These are phyloP conservation scores for Gomphus bonarii DNA, from an alignment of 1,284 basidiomycete species.

Conservation along the genomic window DNA sequence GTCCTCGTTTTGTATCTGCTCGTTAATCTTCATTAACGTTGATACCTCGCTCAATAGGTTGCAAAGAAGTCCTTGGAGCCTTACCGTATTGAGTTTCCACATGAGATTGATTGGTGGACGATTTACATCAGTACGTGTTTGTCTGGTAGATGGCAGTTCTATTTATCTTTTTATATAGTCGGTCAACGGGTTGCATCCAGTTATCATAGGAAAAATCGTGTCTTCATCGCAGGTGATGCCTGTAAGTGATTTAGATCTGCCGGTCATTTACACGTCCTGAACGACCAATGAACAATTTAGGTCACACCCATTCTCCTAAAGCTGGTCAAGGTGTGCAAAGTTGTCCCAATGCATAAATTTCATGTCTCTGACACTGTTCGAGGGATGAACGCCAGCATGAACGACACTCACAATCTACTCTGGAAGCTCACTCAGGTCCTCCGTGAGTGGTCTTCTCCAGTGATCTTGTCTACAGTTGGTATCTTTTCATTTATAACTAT, in stretches of 20 bases:
- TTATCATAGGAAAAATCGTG: constrained; percentile 56
- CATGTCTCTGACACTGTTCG: constrained; percentile 11
- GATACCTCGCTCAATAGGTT: constrained; percentile 23
- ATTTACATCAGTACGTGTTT: constrained; percentile 44
- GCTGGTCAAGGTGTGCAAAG: constrained; percentile 44
- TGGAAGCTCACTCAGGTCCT: constrained; percentile 75
- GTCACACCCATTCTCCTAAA: constrained; percentile 77
- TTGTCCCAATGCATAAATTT: neutral
- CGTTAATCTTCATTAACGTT: neutral
- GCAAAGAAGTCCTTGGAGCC: constrained; percentile 60
- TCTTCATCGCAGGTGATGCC: constrained; percentile 77
- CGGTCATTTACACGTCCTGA: neutral
- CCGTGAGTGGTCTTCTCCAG: constrained; percentile 54
- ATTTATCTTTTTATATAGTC: constrained; percentile 24
- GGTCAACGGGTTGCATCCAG: constrained; percentile 69
- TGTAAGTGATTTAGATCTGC: constrained; percentile 24
- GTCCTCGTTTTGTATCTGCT: constrained; percentile 5
- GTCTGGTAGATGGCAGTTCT: neutral
- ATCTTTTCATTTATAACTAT: neutral
- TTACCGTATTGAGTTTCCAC: constrained; percentile 48
- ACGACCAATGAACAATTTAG: constrained; percentile 15
- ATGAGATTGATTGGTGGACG: constrained; percentile 71
- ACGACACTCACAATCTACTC: constrained; percentile 70
- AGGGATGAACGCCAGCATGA: constrained; percentile 78
- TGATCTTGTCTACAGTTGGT: constrained; percentile 61